These are phyloP conservation scores for Mallotus japonicus DNA, from an alignment of 441 rosid species.

Conservation along the genomic window DNA sequence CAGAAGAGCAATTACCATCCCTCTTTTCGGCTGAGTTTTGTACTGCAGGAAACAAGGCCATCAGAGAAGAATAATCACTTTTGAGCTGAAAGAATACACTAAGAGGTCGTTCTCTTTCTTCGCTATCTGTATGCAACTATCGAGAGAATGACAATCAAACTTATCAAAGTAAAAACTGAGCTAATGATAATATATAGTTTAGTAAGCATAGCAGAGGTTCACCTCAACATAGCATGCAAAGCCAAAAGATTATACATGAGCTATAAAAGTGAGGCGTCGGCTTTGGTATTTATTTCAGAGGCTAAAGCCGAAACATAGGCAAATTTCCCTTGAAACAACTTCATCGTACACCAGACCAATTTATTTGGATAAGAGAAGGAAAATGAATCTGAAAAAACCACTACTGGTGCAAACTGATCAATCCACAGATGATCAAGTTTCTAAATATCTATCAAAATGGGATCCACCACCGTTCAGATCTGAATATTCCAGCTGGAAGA, in stretches of 20 bases:
- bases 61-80: slow-evolving; percentile 1
- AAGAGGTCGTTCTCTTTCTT: too few relatives aligned
- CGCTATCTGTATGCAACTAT: too few relatives aligned
- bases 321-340: slow-evolving; percentile 5
- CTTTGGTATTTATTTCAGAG: not conserved
- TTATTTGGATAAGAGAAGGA: not conserved
- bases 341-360: not conserved
- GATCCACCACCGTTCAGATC: not conserved
- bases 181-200: too few relatives aligned
- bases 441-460: not conserved
- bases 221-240: slow-evolving; percentile 2
- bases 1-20: slow-evolving; percentile 16
- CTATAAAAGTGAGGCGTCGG: not conserved
- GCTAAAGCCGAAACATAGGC: not conserved
- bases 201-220: not conserved
- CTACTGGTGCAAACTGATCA: not conserved
- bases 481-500: not conserved
- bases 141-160: not conserved
- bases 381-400: not conserved
- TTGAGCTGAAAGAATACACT: not conserved
- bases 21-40: slow-evolving; percentile 22
- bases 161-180: not conserved
- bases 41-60: slow-evolving; percentile 28
- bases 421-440: not conserved
- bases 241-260: not conserved